Base-by-base conservation (phyloP, 495 filamentous ascomycete genomes). In the Hypoxylon perforatum region DNA sequence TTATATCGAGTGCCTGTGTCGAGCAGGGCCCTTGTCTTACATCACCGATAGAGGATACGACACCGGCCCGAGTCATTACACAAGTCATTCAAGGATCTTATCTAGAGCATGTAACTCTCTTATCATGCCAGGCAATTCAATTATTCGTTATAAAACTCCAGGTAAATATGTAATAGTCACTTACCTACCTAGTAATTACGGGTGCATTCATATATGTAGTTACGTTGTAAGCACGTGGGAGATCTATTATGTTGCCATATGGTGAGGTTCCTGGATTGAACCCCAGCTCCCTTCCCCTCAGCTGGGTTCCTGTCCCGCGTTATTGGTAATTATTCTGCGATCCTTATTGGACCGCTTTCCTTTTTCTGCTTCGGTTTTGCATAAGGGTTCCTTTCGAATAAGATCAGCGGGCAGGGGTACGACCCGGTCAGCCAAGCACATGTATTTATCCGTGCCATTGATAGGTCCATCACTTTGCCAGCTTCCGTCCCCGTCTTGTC, bases 381-480 rank as follows among this genome's bases (percentile, higher is more conserved):
- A n/a, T n/a, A n/a, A n/a, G n/a, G n/a, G 30, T 53, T 65, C 47
- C 48, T 63, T 57, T 49, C 44, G 46, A 68, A 57, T 50, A 55
- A 41, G 65, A 67, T 67, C 58, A 45, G 14, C 65, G n/a, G 25
- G 30, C 39, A 47, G 47, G 65, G 55, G 15, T 42, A 17, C 14
- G 2, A 11, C 12, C 2, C 10, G 3, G 33, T 23, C n/a, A 33
- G 14, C 44, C 21, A 28, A 52, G 65, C 65, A 63, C 54, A 60
- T 63, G 59, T 48, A 28, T 62, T 58, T 62, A 59, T 56, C 48
- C 35, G 17, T 50, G 8, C 14, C 45, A 15, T 46, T 68, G 65
- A 68, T 68, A 63, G 58, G 65, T 28, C 58, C 58, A 68, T 68
- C 28, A 8, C 41, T 39, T 23, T 41, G 52, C 57, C 57, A 45